Conservation (phyloP, 2,329 filamentous ascomycete genomes). For the Phaeomoniella chlamydospora region DNA sequence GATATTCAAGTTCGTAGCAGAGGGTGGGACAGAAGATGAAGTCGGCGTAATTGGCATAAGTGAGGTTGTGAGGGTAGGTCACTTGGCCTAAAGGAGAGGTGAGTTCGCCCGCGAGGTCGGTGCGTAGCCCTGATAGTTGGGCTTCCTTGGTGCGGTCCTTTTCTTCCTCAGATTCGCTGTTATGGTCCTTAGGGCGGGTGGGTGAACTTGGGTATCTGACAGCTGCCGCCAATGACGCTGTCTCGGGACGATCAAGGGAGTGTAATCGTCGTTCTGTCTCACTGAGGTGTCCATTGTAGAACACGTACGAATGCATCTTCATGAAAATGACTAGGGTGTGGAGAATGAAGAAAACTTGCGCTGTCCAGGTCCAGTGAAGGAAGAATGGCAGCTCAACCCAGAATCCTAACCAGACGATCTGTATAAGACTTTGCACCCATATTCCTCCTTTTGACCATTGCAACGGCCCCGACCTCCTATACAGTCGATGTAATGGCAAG, state of each 20-base stretch:
- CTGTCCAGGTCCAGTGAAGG: slow-evolving; percentile 88
- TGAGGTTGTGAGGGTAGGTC: slow-evolving; percentile 82
- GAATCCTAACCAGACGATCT: slow-evolving; percentile 61
- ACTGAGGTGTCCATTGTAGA: slow-evolving; percentile 92
- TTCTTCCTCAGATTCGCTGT: slow-evolving; percentile 13
- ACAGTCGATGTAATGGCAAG: slow-evolving; percentile 58
- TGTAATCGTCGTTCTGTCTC: slow-evolving; percentile 71
- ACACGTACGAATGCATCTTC: slow-evolving; percentile 98
- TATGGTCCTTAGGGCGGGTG: slow-evolving; percentile 12
- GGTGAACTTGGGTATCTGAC: slow-evolving; percentile 58
- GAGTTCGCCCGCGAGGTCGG: slow-evolving; percentile 78
- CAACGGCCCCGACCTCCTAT: slow-evolving; percentile 40
- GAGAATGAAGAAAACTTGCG: slow-evolving; percentile 85
- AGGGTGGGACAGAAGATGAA: slow-evolving; percentile 86
- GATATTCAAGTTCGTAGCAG: slow-evolving; percentile 96
- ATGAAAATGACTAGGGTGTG: slow-evolving; percentile 87
- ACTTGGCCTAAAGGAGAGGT: slow-evolving; percentile 80
- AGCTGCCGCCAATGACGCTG: slow-evolving; percentile 50
- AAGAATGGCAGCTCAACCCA: slow-evolving; percentile 81
- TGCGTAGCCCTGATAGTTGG: slow-evolving; percentile 54
- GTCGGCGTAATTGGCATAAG: slow-evolving; percentile 66
- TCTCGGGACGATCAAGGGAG: slow-evolving; percentile 64
- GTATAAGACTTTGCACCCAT: slow-evolving; percentile 67
- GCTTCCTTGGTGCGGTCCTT: slow-evolving; percentile 25
- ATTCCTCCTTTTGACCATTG: slow-evolving; percentile 70